Evolutionary conservation across 2,329 filamentous ascomycete genomes (phyloP).

Genomic region (Plectosphaerella plurivora): DNA sequence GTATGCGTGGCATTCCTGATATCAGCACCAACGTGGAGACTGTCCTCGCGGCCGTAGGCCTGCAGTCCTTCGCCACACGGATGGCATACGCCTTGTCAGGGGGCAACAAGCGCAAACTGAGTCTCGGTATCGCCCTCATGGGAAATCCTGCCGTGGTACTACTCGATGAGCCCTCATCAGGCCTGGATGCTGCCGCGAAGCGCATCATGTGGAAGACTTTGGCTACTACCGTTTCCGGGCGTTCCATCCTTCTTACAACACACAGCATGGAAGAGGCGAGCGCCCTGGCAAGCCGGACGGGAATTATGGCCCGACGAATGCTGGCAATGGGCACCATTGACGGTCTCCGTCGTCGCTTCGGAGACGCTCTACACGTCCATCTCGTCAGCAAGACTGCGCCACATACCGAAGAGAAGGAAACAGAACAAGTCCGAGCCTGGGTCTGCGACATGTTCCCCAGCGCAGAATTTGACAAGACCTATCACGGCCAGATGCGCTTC

Average conservation of each 20-base stretch:
- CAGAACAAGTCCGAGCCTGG: constrained; percentile 63
- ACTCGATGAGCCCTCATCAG: constrained; percentile 83
- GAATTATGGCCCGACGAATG: constrained; percentile 83
- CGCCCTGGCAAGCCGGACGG: constrained; percentile 75
- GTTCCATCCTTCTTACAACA: constrained; percentile 84
- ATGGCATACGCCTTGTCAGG: constrained; percentile 80
- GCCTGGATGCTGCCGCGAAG: constrained; percentile 87
- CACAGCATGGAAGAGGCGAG: constrained; percentile 96
- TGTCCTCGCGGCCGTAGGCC: constrained; percentile 75
- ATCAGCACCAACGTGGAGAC: constrained; percentile 73
- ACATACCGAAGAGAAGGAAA: constrained; percentile 65
- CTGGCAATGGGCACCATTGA: constrained; percentile 76
- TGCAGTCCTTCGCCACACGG: constrained; percentile 64
- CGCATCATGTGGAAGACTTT: constrained; percentile 91
- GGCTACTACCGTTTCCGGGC: constrained; percentile 65
- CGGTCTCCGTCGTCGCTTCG: constrained; percentile 68
- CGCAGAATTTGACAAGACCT: constrained; percentile 64
- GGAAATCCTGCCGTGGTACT: constrained; percentile 85
- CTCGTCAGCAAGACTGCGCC: constrained; percentile 73
- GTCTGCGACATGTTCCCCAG: constrained; percentile 55
- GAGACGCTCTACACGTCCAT: constrained; percentile 77
- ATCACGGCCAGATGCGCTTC: constrained; percentile 21
- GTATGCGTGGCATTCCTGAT: constrained; percentile 72
- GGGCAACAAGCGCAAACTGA: constrained; percentile 91
- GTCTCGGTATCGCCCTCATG: constrained; percentile 84